These are phyloP conservation scores for Globisporangium emineosum DNA, from an alignment of 352 stramenopile species.

Conservation along the genomic window DNA sequence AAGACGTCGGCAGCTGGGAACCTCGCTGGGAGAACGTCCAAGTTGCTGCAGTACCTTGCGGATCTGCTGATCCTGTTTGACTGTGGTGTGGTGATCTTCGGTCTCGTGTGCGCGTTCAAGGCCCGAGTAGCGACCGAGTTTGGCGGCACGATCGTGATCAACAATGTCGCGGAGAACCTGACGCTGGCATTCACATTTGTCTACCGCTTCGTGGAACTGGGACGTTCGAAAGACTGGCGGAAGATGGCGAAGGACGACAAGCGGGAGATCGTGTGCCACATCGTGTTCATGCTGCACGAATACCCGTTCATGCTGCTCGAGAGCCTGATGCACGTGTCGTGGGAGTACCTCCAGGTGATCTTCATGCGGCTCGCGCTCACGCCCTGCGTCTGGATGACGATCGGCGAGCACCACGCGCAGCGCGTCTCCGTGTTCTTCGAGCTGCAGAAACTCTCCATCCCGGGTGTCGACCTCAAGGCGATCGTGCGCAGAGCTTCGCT, in stretches of 20 bases:
- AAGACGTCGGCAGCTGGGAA: background rate
- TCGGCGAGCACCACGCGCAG: slow-evolving; percentile 28
- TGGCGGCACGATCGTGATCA: slow-evolving; percentile 16
- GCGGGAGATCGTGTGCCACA: slow-evolving; percentile 27
- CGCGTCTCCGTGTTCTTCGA: slow-evolving; percentile 3
- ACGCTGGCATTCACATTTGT: slow-evolving; percentile 35
- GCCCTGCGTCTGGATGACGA: slow-evolving; percentile 37
- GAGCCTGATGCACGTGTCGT: slow-evolving; percentile 19
- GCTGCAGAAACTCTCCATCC: background rate
- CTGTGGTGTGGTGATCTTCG: slow-evolving; percentile 17
- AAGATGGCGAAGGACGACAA: slow-evolving; percentile 24
- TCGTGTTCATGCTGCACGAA: slow-evolving; percentile 34
- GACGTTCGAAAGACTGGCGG: slow-evolving; percentile 10
- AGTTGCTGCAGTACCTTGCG: slow-evolving; percentile 16
- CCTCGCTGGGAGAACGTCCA: background rate
- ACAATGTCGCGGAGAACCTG: slow-evolving; percentile 22
- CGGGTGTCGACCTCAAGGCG: slow-evolving; percentile 1
- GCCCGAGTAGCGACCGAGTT: slow-evolving; percentile 2
- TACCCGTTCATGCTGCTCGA: slow-evolving; percentile 32
- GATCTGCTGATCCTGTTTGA: slow-evolving; percentile 31
- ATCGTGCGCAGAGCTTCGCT: background rate
- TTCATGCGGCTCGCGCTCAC: slow-evolving; percentile 30
- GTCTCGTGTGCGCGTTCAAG: slow-evolving; percentile 22
- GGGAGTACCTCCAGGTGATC: slow-evolving; percentile 28
- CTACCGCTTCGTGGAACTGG: slow-evolving; percentile 25